Base-by-base conservation (phyloP, 2,329 filamentous ascomycete genomes). In the Ceratocystis huliohia region DNA sequence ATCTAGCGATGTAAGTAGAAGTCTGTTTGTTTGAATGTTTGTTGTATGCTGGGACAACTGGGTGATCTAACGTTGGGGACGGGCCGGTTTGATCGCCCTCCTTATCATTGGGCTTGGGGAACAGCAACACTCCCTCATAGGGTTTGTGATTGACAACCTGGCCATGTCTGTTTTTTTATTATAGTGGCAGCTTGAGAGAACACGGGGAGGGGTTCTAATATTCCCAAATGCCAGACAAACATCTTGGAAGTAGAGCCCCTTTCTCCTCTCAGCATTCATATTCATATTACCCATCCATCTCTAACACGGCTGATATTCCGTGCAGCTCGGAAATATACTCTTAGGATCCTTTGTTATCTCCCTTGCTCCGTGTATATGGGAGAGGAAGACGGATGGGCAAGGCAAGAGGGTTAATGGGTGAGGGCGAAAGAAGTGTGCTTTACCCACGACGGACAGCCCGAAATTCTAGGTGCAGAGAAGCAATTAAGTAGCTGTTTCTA, bases 251-350 rank as follows among this genome's bases (percentile, higher is more conserved):
- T 13, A 41, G 37, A 41, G 8, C 37, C 37, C 37, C 37, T 41
- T 41, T 41, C 13, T 41, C 13, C 37, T 41, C 37, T 5, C 10
- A 15, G 10, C 10, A 41, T 41, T 41, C 37, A 10, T 10, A 41
- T 41, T 41, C 37, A 17, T 8, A 10, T 25, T 46, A 20, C 61
- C 41, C 41, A 8, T 46, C 5, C 15, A 63, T 48, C 61, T 63
- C 61, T 63, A 63, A 63, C 61, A 63, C n/a, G 37, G 20, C 37
- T n/a, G 61, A 48, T 46, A 63, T 44, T 46, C 37, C 15, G 3
- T 63, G 61, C 22, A 63, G 37, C 41, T 15, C 44, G 22, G 22
- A 13, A 17, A 63, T 48, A 63, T 45, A 25, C 5, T 33, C 28
- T 37, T 37, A 4, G 30, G 56, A 59, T 59, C 56, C 28, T 37